These are phyloP conservation scores for Phycomyces nitens DNA, from an alignment of 192 early-diverging fungal genomes.

Conservation along the genomic window DNA sequence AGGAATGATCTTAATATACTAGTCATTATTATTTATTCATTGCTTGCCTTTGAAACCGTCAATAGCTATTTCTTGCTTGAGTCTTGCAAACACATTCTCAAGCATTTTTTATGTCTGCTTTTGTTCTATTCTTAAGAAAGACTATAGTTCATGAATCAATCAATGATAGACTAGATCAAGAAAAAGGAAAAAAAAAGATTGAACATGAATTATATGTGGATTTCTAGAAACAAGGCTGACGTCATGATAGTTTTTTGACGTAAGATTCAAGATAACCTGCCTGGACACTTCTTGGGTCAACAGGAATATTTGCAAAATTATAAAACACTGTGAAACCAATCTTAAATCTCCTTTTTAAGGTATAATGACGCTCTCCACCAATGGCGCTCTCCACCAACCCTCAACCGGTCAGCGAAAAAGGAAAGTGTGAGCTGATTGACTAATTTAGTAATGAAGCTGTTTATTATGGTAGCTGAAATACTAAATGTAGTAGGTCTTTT, in stretches of 20 bases:
- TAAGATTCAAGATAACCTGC: too few species aligned
- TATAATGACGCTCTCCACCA: too few species aligned
- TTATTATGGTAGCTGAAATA: too few species aligned
- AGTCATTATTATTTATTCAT: not conserved
- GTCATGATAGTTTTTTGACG: slow-evolving; percentile 1
- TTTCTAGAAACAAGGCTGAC: not conserved
- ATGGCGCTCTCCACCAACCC: too few species aligned
- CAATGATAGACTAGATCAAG: not conserved
- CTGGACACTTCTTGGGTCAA: too few species aligned
- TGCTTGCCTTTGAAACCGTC: slow-evolving; percentile 19
- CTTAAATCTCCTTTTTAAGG: too few species aligned
- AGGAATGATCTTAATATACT: not conserved
- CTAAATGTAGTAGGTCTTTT: too few species aligned
- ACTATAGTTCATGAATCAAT: not conserved
- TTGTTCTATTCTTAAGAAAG: not conserved
- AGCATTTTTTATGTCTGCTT: slow-evolving; percentile 11
- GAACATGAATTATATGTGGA: not conserved
- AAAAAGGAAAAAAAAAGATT: not conserved
- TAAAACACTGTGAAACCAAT: too few species aligned
- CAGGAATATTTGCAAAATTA: too few species aligned
- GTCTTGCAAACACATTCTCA: slow-evolving; percentile 12
- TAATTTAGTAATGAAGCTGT: too few species aligned
- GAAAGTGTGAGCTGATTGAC: too few species aligned
- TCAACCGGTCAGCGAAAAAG: too few species aligned
- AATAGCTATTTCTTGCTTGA: slow-evolving; percentile 27